Evolutionary conservation across 441 rosid species (phyloP).

Genomic region (Metrosideros polymorpha): DNA sequence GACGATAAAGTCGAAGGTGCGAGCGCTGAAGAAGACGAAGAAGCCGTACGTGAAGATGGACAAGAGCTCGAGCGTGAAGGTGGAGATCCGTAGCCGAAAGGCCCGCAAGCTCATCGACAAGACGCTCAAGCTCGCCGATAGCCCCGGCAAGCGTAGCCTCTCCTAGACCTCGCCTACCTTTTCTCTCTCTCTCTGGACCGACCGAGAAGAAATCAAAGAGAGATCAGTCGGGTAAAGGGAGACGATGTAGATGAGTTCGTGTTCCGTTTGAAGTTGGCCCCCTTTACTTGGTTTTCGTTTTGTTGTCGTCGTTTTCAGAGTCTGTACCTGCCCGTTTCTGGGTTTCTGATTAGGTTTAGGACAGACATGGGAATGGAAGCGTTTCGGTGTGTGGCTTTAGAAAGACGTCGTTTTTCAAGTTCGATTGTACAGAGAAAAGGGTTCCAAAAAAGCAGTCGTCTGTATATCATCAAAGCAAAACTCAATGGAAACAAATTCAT

Average conservation of each 20-base stretch:
- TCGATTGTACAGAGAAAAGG: neutral
- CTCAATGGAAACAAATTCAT: neutral
- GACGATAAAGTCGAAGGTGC: slow-evolving; percentile 81
- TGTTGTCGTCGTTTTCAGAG: neutral
- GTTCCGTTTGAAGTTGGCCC: neutral
- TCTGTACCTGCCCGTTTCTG: slow-evolving; percentile 21
- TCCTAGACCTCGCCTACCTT: slow-evolving; percentile 6
- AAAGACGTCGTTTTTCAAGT: neutral
- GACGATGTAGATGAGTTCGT: neutral
- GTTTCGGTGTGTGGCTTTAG: slow-evolving; percentile 17
- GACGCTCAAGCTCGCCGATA: slow-evolving; percentile 78
- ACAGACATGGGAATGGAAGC: slow-evolving; percentile 1
- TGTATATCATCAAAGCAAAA: neutral
- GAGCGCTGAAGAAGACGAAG: slow-evolving; percentile 35
- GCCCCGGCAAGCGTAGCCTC: slow-evolving; percentile 49
- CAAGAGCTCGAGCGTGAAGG: slow-evolving; percentile 84
- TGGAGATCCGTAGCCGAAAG: slow-evolving; percentile 87
- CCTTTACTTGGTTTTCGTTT: neutral
- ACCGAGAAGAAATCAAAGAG: neutral
- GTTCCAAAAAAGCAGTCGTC: neutral
- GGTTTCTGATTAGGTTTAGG: neutral
- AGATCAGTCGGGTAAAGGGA: neutral
- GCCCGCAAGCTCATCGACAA: slow-evolving; percentile 68
- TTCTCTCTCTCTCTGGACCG: neutral
- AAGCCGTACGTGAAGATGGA: slow-evolving; percentile 81